Percentiles rank a stretch among this genome's conserved stretches.
Evolutionary conservation across 306 rosid genomes (phyloP).

Genomic region (Hippophae tibetana): DNA sequence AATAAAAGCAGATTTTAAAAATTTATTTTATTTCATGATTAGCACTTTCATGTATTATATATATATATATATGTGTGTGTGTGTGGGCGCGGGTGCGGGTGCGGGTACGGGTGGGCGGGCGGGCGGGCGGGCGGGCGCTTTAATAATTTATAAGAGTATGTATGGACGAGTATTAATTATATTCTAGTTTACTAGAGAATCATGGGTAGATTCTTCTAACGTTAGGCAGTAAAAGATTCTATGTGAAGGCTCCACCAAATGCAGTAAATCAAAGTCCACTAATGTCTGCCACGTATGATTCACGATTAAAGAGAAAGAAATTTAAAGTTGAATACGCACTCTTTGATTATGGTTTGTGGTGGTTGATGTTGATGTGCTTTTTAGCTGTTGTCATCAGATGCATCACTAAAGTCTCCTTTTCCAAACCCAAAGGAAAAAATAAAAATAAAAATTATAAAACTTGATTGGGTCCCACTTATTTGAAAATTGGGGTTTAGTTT

Average conservation of each 20-base stretch:
- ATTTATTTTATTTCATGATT: conserved; percentile 2
- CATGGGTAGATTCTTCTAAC: conserved; percentile 45
- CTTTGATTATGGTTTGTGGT: conserved; percentile 33
- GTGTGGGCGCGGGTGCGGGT: not conserved
- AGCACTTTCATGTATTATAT: not conserved
- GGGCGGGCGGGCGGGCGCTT: no score
- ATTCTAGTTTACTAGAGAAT: conserved; percentile 16
- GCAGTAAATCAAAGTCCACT: conserved; percentile 26
- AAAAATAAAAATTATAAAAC: no score
- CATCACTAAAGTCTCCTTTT: conserved; percentile 37
- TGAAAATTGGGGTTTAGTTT: conserved; percentile 23
- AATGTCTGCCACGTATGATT: conserved; percentile 56
- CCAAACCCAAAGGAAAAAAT: conserved; percentile 49
- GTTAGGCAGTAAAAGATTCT: conserved; percentile 41
- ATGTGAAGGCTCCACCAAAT: conserved; percentile 1
- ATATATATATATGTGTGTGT: conserved; percentile 2
- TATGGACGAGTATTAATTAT: no score
- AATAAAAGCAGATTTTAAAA: not conserved
- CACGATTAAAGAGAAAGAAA: conserved; percentile 9
- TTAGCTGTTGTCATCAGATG: conserved; percentile 23
- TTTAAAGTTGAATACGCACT: conserved; percentile 31
- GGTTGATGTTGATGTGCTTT: conserved; percentile 11
- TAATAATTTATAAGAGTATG: no score
- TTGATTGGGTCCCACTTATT: conserved; percentile 21
- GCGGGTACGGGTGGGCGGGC: no score